Evolutionary conservation across 169 alveolate genomes (phyloP), one percentile per base, ranked within the genome.

Genomic region (Plasmodium gonderi): DNA sequence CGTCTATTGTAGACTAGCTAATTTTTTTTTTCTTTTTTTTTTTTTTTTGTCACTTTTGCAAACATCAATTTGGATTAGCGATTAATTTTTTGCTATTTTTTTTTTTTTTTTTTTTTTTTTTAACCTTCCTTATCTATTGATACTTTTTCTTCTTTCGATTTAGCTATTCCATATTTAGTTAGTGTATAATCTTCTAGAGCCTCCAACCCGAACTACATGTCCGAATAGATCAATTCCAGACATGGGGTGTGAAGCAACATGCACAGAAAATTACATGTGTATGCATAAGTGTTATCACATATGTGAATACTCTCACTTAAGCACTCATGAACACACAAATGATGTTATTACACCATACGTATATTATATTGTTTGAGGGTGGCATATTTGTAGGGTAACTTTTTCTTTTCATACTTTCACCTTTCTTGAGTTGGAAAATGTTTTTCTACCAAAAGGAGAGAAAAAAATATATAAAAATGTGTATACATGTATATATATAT

Each of bases 111-210:
- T 4, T 54, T 40, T 90, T 29, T 78, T 42, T 60, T n/a, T 6
- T 9, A 8, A 47, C 49, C 90, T 65, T 40, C 26, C n/a, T 11
- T 26, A 14, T 23, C 17, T 29, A 31, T 81, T 12, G 26, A n/a
- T 1, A 0, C 54, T 65, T 77, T 44, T 14, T 77, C 77, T 49
- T 69, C 69, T 29, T 77, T 33, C 26, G 45, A 20, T 49, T 12
- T 67, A 9, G 64, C 49, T 11, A 45, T 11, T 45, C 74, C 81
- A 69, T 90, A 78, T 77, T 79, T 90, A 31, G 69, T 79, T 77
- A 33, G 49, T 12, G 74, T 78, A 38, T 90, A 77, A 8, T 78
- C 94, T 65, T 90, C 91, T 20, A 90, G 26, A 38, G 94, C 94
- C 36, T 90, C 94, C 2, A 14, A 20, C 23, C 94, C 94, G 65